Evolutionary conservation across 2,329 filamentous ascomycete species (phyloP), one percentile per base, ranked within the genome.

Genomic region (Eutypella sp.): DNA sequence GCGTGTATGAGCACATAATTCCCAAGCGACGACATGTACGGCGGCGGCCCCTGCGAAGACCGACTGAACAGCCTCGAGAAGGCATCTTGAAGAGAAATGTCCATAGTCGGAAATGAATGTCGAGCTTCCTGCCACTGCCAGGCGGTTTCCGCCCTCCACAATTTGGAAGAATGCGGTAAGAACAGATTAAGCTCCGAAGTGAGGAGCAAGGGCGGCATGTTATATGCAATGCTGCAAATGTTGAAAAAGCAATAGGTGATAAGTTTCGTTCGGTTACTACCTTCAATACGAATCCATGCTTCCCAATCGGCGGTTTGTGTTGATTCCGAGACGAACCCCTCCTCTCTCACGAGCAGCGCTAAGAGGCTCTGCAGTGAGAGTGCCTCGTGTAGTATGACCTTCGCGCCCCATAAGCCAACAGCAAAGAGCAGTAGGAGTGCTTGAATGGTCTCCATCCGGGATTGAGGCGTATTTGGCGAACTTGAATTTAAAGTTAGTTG

Each of bases 1-100:
- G 83, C 84, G 56, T 88, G 84, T 3, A 89, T 84, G 27, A 89
- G 69, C 7, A 87, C 76, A 52, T 89, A 87, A 55, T 85, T 85
- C 1, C 84, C 85, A 6, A 86, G 64, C 0, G 81, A 79, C 0
- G 78, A 80, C 46, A 80, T 68, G 38, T 74, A 72, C 1, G 70
- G 64, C 1, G 73, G 72, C 1, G 76, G 67, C 0, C 67, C 69
- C 49, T 77, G 72, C 1, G 69, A 67, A 3, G 70, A 66, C 29
- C 79, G 73, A 22, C 76, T 71, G 29, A 84, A 71, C 0, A 84
- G 65, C 34, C 75, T 67, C 5, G 72, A 71, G 40, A 84, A 74
- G 1, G 78, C 75, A 29, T 83, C 77, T 47, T 79, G 77, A 3
- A 83, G 67, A 1, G 73, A 72, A 33, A 80, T 69, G 19, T 80